Base-by-base conservation (phyloP, 2,329 filamentous ascomycete genomes). In the Alternaria longipes region DNA sequence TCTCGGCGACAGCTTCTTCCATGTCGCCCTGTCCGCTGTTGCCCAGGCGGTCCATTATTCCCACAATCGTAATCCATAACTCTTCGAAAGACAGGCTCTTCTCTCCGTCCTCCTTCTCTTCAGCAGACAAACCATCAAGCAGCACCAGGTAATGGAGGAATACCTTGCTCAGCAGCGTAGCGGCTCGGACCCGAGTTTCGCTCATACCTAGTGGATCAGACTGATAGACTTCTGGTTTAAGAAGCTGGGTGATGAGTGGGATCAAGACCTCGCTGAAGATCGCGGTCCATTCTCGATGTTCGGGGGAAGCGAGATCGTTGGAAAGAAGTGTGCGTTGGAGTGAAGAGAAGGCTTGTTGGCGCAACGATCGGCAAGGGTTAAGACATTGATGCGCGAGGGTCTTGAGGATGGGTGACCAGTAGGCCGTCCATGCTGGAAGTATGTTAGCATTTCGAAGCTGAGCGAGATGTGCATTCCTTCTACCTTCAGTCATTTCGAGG, bases 201-300 rank as follows among this genome's bases (percentile, higher is more conserved):
- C 91, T 91, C 95, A 99, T 99, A 38, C 95, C 95, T 36, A 91
- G 84, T 1, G 92, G 91, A 76, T 99, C 95, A 2, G 91, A 91
- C 54, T 94, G 93, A 77, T 96, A 97, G 9, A 97, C 90, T 79
- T 99, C 95, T 1, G 95, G 95, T 78, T 97, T 97, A 16, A 99
- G 84, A 2, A 99, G 85, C 64, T 91, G 88, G 36, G 91, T 85
- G 64, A 98, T 94, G 14, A 99, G 84, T 1, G 95, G 95, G 79
- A 99, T 97, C 16, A 99, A 84, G 2, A 98, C 94, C 75, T 97
- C 91, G 64, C 89, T 89, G 78, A 99, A 99, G 53, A 99, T 97
- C 41, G 93, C 92, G 0, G 91, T 95, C 94, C 95, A 98, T 80
- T 96, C 92, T 67, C 92, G 88, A 72, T 97, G 91, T 63, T 95